Percentiles rank a stretch among this genome's conserved stretches.
Conservation (phyloP, 768 basidiomycete genomes). For the Amanita pallidorosea region DNA sequence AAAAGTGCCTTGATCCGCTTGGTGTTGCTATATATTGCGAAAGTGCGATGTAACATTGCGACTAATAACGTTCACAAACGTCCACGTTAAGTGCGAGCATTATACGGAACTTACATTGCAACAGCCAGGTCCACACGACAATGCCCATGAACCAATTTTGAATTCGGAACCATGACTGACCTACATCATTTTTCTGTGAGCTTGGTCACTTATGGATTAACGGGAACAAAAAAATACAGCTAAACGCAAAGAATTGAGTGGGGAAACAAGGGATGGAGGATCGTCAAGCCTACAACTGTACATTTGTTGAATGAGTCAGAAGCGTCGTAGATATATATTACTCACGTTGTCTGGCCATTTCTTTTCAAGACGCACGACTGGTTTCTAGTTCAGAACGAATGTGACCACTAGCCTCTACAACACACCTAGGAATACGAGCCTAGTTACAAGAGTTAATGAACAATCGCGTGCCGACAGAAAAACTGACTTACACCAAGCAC, state of each 20-base stretch:
- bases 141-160: slow-evolving; percentile 13
- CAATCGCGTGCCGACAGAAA: not conserved
- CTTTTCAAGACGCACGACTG: not conserved
- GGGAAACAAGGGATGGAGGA: not conserved
- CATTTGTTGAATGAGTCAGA: not conserved
- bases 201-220: not conserved
- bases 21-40: slow-evolving; percentile 13
- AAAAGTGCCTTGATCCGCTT: slow-evolving; percentile 7
- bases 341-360: not conserved
- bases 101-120: slow-evolving; percentile 14
- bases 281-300: slow-evolving; percentile 4
- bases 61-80: slow-evolving; percentile 8
- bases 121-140: slow-evolving; percentile 14
- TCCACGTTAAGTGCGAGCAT: not conserved
- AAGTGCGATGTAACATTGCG: slow-evolving; percentile 16
- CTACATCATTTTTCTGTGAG: slow-evolving; percentile 6
- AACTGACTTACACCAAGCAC: slow-evolving; percentile 14
- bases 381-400: not conserved
- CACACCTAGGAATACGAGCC: not conserved
- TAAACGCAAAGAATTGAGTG: not conserved
- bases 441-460: not conserved
- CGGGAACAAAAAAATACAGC: not conserved
- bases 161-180: slow-evolving; percentile 11
- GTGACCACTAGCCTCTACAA: not conserved
- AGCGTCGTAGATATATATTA: not conserved